These are phyloP conservation scores for Penicillium vulpinum DNA, from an alignment of 2,329 filamentous ascomycete species.

Conservation along the genomic window DNA sequence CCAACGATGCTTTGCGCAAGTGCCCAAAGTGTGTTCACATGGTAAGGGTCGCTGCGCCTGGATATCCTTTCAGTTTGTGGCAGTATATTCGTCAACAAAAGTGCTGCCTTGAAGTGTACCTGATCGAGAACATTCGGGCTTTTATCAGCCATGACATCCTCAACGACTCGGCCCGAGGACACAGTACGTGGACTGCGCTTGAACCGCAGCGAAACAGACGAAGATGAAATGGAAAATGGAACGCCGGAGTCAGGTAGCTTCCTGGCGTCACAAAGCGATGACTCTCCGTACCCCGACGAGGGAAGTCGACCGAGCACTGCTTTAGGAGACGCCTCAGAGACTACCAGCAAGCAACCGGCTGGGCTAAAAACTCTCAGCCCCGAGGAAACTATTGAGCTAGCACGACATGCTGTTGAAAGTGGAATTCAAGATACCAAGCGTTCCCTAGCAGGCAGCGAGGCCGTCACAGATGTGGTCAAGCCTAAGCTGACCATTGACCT, in stretches of 20 bases:
- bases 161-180: constrained; percentile 43
- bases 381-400: constrained; percentile 49
- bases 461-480: constrained; percentile 48
- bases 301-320: constrained; percentile 27
- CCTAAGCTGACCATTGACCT: constrained; percentile 54
- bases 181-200: constrained; percentile 35
- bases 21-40: constrained; percentile 1
- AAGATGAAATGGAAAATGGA: constrained; percentile 31
- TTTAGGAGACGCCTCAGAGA: constrained; percentile 24
- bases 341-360: constrained; percentile 22
- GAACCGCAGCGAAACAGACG: constrained; percentile 34
- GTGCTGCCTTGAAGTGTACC: not conserved
- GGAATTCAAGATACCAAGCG: constrained; percentile 50
- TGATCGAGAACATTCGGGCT: constrained; percentile 1
- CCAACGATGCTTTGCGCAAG: constrained; percentile 18
- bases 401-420: constrained; percentile 48
- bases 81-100: not conserved
- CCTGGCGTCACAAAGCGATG: constrained; percentile 27
- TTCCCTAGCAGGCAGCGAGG: constrained; percentile 48
- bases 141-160: constrained; percentile 30
- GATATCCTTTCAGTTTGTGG: not conserved
- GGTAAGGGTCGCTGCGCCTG: constrained; percentile 11
- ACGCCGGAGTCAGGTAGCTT: constrained; percentile 31
- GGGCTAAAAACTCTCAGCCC: constrained; percentile 36
- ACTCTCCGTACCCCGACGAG: constrained; percentile 30